Evolutionary conservation across 1,139 yeast genomes (phyloP), one percentile per base, ranked within the genome.

Genomic region (Hansenula lynferdii): DNA sequence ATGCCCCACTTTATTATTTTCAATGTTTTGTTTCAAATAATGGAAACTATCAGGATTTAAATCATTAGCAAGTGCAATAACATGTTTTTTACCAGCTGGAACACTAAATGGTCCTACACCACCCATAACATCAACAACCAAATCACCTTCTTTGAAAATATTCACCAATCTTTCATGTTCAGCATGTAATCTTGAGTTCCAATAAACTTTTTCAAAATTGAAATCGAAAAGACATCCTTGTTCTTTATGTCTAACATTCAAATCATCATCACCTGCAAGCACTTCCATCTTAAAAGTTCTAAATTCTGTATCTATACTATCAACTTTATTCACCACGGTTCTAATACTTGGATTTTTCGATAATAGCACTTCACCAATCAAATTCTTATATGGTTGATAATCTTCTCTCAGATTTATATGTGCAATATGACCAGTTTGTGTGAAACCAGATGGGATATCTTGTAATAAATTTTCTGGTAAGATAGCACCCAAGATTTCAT

Each of bases 101-200:
- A 92, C 78, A 2, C 95, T 94, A 67, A 94, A 94, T 3, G 99
- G 99, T 0, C 99, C 99, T 3, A 94, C 98, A 27, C 99, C 99
- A 0, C 97, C 98, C 75, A 94, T 86, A 0, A 89, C 97, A 65
- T 94, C 99, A 49, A 89, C 87, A 0, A 94, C 86, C 3, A 86
- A 85, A 43, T 83, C 85, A 10, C 80, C 72, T 3, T 73, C 67
- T 44, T 72, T 56, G 56, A 94, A 90, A 26, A 63, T 54, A 3
- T 64, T 56, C 10, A 92, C 81, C 35, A 94, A 64, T 42, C 97
- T 69, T 38, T 81, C 94, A 60, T 94, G 99, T 55, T 94, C 99
- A 0, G 96, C 85, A 51, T 89, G 94, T 39, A 94, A 69, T 50
- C 98, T 74, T 12, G 97, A 87, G 61, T 94, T 94, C 99, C 99